Conservation (phyloP, 768 basidiomycete genomes). For the Boletus pseudopeckii region DNA sequence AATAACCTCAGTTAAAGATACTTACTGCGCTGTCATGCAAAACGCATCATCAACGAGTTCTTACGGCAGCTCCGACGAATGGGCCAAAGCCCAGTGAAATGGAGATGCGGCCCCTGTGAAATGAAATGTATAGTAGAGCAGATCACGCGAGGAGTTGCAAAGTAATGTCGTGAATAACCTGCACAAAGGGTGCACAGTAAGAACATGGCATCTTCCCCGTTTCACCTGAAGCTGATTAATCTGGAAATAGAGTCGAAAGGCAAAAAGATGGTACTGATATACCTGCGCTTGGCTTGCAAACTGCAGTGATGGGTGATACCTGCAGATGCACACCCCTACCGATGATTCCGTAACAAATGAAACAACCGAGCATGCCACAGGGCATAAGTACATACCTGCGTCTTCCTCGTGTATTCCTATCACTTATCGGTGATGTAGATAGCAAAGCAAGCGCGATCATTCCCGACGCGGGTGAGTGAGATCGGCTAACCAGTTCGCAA, state of each 20-base stretch:
- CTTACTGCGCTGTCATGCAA: neutral
- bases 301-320: neutral
- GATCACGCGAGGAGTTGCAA: neutral
- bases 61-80: neutral
- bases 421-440: constrained; percentile 1
- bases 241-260: neutral
- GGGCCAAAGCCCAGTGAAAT: neutral
- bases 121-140: neutral
- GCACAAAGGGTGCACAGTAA: neutral
- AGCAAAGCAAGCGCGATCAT: constrained; percentile 2
- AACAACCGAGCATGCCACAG: neutral
- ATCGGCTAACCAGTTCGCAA: constrained; percentile 1
- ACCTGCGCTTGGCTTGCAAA: neutral
- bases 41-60: neutral
- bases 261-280: neutral
- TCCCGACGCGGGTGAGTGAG: neutral
- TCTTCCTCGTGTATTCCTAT: constrained; percentile 11
- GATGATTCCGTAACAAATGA: constrained; percentile 9
- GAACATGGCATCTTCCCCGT: neutral
- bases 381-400: neutral
- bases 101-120: neutral
- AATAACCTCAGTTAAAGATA: too few relatives aligned
- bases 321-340: constrained; percentile 6
- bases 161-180: neutral
- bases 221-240: neutral